phyloP scores from a whole-genome alignment of 2,329 filamentous ascomycete genomes.

The Periconia sp. region DNA sequence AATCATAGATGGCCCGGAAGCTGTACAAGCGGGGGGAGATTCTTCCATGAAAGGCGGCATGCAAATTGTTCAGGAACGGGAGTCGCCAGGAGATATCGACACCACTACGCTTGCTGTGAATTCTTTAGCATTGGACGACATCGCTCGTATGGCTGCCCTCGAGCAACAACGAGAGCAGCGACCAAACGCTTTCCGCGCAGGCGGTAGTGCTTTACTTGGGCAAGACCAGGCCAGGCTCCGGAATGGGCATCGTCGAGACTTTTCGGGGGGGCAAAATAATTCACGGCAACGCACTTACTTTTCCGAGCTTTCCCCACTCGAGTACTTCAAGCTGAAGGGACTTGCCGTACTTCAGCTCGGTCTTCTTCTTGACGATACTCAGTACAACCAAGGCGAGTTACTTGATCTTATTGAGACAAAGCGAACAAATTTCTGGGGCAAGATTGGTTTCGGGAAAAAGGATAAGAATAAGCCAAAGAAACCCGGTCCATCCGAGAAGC shows the following conservation, averaged over 20 bases:
- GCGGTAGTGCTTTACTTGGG: slow-evolving; percentile 68
- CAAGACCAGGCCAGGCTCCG: slow-evolving; percentile 68
- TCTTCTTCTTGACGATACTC: slow-evolving; percentile 82
- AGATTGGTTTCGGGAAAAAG: slow-evolving; percentile 93
- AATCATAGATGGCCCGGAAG: slow-evolving; percentile 86
- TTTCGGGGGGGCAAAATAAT: slow-evolving; percentile 60
- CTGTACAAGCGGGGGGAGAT: slow-evolving; percentile 71
- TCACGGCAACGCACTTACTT: slow-evolving; percentile 78
- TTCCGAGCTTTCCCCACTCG: slow-evolving; percentile 89
- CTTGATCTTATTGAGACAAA: slow-evolving; percentile 89
- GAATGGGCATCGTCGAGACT: slow-evolving; percentile 68
- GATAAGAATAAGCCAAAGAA: slow-evolving; percentile 85
- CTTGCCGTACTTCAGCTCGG: slow-evolving; percentile 95
- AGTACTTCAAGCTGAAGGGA: slow-evolving; percentile 97
- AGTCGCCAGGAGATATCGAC: slow-evolving; percentile 67
- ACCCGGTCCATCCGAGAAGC: slow-evolving; percentile 50
- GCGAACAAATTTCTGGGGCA: slow-evolving; percentile 96
- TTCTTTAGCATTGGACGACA: slow-evolving; percentile 91
- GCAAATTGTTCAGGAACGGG: slow-evolving; percentile 79
- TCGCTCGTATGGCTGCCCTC: slow-evolving; percentile 91
- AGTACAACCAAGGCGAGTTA: slow-evolving; percentile 93
- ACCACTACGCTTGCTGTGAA: slow-evolving; percentile 89
- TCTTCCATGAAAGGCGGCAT: slow-evolving; percentile 61
- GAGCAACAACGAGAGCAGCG: slow-evolving; percentile 92
- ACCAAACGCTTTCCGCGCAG: slow-evolving; percentile 75